phyloP scores from a whole-genome alignment of 192 early-diverging fungal genomes.

The Rhizophagus prolifer region DNA sequence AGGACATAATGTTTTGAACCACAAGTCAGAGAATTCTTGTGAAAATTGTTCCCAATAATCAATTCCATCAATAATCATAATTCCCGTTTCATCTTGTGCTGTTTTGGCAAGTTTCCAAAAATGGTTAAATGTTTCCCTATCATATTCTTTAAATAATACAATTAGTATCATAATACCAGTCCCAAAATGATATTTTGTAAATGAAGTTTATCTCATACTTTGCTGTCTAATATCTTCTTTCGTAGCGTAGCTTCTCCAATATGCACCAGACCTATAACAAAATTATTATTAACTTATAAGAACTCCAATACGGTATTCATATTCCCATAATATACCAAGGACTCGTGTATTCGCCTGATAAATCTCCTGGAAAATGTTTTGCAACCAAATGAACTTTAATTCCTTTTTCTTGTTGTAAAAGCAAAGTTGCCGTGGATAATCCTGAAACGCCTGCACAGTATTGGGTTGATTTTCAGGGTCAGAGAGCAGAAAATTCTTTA shows the following conservation, averaged over 20 bases:
- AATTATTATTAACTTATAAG: not conserved
- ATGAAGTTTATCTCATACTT: not conserved
- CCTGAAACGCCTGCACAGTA: slow-evolving; percentile 64
- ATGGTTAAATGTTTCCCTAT: slow-evolving; percentile 36
- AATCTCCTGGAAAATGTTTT: slow-evolving; percentile 54
- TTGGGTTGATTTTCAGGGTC: not conserved
- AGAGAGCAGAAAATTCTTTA: not conserved
- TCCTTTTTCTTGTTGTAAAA: slow-evolving; percentile 45
- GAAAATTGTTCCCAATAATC: slow-evolving; percentile 59
- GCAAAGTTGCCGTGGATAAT: slow-evolving; percentile 66
- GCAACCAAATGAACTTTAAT: slow-evolving; percentile 63
- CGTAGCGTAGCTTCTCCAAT: slow-evolving; percentile 48
- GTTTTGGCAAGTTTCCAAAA: slow-evolving; percentile 38
- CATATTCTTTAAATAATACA: slow-evolving; percentile 34
- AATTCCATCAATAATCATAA: slow-evolving; percentile 50
- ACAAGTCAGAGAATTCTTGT: slow-evolving; percentile 54
- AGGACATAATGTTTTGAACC: slow-evolving; percentile 54
- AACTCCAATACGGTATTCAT: not conserved
- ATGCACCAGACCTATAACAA: slow-evolving; percentile 42
- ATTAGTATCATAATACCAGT: not conserved
- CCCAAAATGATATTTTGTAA: not conserved
- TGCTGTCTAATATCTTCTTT: slow-evolving; percentile 43
- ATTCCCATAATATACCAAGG: slow-evolving; percentile 35
- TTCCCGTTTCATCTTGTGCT: slow-evolving; percentile 38
- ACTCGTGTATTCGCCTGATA: slow-evolving; percentile 51